Evolutionary conservation across 306 rosid genomes (phyloP).

Genomic region (Prunus kanzakura): DNA sequence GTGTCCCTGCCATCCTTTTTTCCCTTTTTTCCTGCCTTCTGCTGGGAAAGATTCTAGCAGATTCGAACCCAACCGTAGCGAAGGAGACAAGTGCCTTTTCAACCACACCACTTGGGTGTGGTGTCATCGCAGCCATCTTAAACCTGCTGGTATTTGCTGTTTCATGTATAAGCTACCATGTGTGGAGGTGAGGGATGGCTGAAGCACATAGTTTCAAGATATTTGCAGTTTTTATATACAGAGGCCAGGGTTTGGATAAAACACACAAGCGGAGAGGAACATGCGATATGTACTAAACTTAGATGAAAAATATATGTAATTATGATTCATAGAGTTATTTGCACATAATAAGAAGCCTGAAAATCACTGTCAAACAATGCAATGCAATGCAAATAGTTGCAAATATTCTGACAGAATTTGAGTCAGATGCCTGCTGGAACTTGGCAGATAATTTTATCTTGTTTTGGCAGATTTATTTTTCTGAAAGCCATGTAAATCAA

Average conservation of each 20-base stretch:
- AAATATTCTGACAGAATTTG: background rate
- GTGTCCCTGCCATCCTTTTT: constrained; percentile 5
- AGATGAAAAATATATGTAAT: constrained; percentile 34
- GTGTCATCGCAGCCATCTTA: background rate
- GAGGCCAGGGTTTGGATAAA: constrained; percentile 10
- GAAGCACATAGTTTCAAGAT: constrained; percentile 6
- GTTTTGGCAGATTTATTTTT: background rate
- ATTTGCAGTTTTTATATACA: background rate
- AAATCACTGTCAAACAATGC: background rate
- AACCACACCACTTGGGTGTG: background rate
- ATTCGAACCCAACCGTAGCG: background rate
- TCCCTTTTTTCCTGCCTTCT: background rate
- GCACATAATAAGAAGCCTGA: constrained; percentile 20
- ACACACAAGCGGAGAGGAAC: background rate
- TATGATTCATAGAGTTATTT: constrained; percentile 35
- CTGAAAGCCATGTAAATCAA: too few species aligned
- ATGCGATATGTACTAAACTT: background rate
- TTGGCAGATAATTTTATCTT: background rate
- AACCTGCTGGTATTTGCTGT: constrained; percentile 18
- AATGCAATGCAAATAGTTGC: background rate
- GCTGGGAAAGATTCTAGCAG: background rate
- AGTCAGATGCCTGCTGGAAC: background rate
- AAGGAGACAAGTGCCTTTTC: background rate
- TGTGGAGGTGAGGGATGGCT: constrained; percentile 20
- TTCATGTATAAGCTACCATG: constrained; percentile 33